Evolutionary conservation across 2,329 filamentous ascomycete genomes (phyloP).

Genomic region (Magnaporthales sp.): DNA sequence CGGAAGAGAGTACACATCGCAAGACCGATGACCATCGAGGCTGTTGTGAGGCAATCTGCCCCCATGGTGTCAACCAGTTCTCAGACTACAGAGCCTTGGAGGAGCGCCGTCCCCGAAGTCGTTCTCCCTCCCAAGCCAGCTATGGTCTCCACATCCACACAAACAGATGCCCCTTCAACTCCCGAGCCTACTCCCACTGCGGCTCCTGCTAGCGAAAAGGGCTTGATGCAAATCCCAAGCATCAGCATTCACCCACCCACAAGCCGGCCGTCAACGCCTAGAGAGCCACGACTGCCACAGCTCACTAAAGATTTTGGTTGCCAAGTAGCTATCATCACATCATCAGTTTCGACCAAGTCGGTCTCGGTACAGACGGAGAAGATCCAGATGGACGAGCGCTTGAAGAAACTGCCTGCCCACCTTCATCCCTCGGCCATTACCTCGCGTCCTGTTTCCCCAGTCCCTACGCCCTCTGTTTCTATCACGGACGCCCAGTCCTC

Average conservation of each 20-base stretch:
- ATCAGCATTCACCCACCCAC: conserved; percentile 88
- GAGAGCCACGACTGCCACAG: conserved; percentile 66
- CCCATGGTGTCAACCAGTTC: conserved; percentile 57
- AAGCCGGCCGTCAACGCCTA: conserved; percentile 73
- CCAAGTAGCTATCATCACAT: conserved; percentile 56
- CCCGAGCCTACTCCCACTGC: conserved; percentile 18
- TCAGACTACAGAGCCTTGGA: conserved; percentile 54
- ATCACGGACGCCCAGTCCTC: conserved; percentile 30
- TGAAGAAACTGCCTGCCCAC: conserved; percentile 66
- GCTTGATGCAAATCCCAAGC: conserved; percentile 57
- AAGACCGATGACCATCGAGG: conserved; percentile 40
- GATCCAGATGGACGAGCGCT: conserved; percentile 73
- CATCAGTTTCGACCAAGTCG: conserved; percentile 42
- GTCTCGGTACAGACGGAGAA: conserved; percentile 74
- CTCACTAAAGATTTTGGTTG: conserved; percentile 75
- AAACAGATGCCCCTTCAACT: conserved; percentile 41
- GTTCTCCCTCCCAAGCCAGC: conserved; percentile 13
- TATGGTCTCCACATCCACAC: conserved; percentile 51
- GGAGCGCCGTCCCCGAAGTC: conserved; percentile 31
- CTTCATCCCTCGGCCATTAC: conserved; percentile 70
- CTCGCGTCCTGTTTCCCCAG: conserved; percentile 50
- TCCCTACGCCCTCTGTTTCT: conserved; percentile 15
- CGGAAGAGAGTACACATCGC: conserved; percentile 56
- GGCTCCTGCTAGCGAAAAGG: conserved; percentile 19
- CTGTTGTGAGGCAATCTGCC: conserved; percentile 23